These are phyloP conservation scores for Termitomyces bulborhizus DNA, from an alignment of 768 basidiomycete genomes.

Conservation along the genomic window DNA sequence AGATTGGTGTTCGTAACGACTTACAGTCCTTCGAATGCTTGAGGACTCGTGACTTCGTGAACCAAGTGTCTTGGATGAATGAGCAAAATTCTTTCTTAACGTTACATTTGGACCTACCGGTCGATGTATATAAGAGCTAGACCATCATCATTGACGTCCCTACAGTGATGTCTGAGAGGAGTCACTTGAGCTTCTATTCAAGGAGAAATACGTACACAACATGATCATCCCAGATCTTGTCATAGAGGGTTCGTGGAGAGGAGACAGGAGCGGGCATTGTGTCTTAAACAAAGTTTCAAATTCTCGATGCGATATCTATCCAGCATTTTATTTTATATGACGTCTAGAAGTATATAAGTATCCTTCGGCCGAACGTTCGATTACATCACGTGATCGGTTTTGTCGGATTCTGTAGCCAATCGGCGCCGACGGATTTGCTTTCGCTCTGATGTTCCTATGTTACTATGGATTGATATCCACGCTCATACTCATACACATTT, in stretches of 20 bases:
- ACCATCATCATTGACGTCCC: constrained; percentile 69
- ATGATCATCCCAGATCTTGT: constrained; percentile 98
- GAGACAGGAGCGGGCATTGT: constrained; percentile 35
- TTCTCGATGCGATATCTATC: background rate
- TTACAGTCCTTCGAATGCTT: constrained; percentile 85
- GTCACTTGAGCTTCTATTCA: background rate
- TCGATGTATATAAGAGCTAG: constrained; percentile 81
- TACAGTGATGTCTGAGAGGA: constrained; percentile 22
- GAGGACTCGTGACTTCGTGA: constrained; percentile 92
- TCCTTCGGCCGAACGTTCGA: constrained; percentile 11
- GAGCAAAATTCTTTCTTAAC: background rate
- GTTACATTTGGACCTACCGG: constrained; percentile 37
- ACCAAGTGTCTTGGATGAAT: constrained; percentile 46
- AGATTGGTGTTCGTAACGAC: constrained; percentile 17
- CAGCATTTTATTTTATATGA: constrained; percentile 9
- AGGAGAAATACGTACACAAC: constrained; percentile 57
- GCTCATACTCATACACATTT: too few relatives aligned
- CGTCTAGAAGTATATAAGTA: background rate
- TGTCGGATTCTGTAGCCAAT: constrained; percentile 10
- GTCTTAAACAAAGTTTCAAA: constrained; percentile 1
- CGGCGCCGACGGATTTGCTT: constrained; percentile 7
- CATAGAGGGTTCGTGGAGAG: constrained; percentile 85
- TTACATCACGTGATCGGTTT: constrained; percentile 1
- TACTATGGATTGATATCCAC: too few relatives aligned
- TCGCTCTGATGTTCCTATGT: too few relatives aligned